Evolutionary conservation across 352 stramenopile genomes (phyloP), one percentile per base, ranked within the genome.

Genomic region (Phytophthora uliginosa): DNA sequence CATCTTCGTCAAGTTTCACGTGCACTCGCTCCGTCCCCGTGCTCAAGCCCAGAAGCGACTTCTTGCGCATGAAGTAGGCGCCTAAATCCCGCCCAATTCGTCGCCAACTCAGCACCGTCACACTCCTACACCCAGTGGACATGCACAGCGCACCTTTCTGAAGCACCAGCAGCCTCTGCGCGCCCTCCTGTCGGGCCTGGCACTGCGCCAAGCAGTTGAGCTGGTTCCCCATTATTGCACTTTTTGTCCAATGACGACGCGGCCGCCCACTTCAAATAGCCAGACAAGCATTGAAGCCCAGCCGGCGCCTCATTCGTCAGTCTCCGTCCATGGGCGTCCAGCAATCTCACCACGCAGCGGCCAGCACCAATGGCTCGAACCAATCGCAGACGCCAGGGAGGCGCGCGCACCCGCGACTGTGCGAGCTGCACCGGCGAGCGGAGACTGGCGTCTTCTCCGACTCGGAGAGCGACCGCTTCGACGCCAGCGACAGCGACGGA

Each of bases 151-250:
- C 59, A 90, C 87, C 87, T 91, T 93, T 86, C 42, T 93, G 86
- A 5, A 95, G 84, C n/a, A 91, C 74, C 15, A 92, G 67, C 24
- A 94, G 71, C 5, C 84, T 81, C 78, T 94, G 82, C 28, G 82
- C 71, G 57, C 81, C 78, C 74, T 95, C 86, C 34, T 88, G 81
- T 33, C 88, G 78, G 60, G 81, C 74, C 56, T 89, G 85, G 67
- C 88, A 95, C 71, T 94, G 84, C 79, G 88, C 79, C 17, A 94
- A 65, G 73, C 88, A 95, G 69, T 93, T 94, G 67, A 95, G 81
- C 63, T 85, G 71, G 73, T 95, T 95, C 56, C 88, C 88, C 88
- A 95, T 79, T n/a, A 17, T 56, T 47, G 13, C 38, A 53, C 13
- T 73, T 72, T 31, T 69, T 68, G 42, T 18, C 59, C 66, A 73